Evolutionary conservation across 2,329 filamentous ascomycete genomes (phyloP).

Genomic region (Coniella vitis): DNA sequence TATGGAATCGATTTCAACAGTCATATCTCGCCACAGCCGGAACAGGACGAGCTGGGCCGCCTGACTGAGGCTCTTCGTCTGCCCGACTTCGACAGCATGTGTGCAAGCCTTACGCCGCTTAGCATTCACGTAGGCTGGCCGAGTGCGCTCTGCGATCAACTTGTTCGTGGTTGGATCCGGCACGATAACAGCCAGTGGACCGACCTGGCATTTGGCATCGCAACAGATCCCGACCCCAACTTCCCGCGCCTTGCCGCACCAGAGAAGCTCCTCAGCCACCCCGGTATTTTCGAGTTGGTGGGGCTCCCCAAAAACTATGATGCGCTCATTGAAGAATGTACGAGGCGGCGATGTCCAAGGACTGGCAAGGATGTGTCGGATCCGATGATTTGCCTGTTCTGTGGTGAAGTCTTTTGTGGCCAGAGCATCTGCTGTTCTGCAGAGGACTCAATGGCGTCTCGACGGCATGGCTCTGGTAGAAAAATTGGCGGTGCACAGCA

Average conservation of each 20-base stretch:
- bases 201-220: neutral
- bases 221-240: slow-evolving; percentile 1
- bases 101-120: slow-evolving; percentile 48
- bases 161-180: slow-evolving; percentile 66
- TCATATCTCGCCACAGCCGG: slow-evolving; percentile 54
- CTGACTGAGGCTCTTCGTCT: slow-evolving; percentile 70
- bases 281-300: slow-evolving; percentile 87
- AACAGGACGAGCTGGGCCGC: slow-evolving; percentile 73
- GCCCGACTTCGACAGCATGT: slow-evolving; percentile 73
- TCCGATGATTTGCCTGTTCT: slow-evolving; percentile 87
- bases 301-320: slow-evolving; percentile 91
- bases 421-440: slow-evolving; percentile 88
- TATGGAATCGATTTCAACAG: slow-evolving; percentile 83
- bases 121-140: slow-evolving; percentile 43
- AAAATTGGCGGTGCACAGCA: slow-evolving; percentile 79
- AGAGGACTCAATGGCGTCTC: slow-evolving; percentile 38
- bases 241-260: slow-evolving; percentile 1
- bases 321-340: slow-evolving; percentile 84
- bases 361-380: slow-evolving; percentile 89
- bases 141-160: slow-evolving; percentile 29
- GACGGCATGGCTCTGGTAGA: slow-evolving; percentile 32
- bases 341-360: slow-evolving; percentile 74
- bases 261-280: slow-evolving; percentile 56
- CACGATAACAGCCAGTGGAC: slow-evolving; percentile 38
- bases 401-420: slow-evolving; percentile 92